These are phyloP conservation scores for Teunomyces lycoperdinae DNA, from an alignment of 805 yeast species.

Conservation along the genomic window DNA sequence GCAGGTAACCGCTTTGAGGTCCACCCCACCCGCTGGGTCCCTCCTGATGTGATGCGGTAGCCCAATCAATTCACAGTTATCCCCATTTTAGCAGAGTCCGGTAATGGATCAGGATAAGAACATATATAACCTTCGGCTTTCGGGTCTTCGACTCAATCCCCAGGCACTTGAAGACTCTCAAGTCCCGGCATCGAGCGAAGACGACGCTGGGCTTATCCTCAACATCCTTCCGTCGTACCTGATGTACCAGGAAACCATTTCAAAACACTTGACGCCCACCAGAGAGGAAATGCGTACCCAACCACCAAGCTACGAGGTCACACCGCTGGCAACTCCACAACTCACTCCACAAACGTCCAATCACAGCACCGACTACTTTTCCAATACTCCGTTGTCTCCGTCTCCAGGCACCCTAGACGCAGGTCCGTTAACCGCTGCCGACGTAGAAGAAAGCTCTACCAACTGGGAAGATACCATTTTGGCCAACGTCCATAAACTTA, in stretches of 20 bases:
- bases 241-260: conserved; percentile 38
- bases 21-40: background rate
- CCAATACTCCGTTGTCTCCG: conserved; percentile 15
- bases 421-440: conserved; percentile 5
- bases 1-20: background rate
- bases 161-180: conserved; percentile 1
- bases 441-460: conserved; percentile 15
- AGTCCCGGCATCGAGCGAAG: conserved; percentile 5
- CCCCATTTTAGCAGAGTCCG: background rate
- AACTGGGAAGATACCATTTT: conserved; percentile 34
- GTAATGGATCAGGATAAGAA: conserved; percentile 10
- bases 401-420: conserved; percentile 7
- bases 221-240: conserved; percentile 41
- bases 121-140: conserved; percentile 17
- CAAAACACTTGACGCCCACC: conserved; percentile 33
- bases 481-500: conserved; percentile 34
- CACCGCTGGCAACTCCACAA: conserved; percentile 17
- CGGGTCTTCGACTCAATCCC: conserved; percentile 9
- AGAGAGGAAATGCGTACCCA: conserved; percentile 22
- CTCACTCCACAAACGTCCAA: conserved; percentile 4
- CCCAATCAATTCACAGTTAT: background rate
- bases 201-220: conserved; percentile 25
- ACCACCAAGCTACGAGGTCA: conserved; percentile 35
- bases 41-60: background rate
- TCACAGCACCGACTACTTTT: conserved; percentile 17